These are phyloP conservation scores for Jamesozyma hellenica DNA, from an alignment of 805 yeast genomes.

Conservation along the genomic window DNA sequence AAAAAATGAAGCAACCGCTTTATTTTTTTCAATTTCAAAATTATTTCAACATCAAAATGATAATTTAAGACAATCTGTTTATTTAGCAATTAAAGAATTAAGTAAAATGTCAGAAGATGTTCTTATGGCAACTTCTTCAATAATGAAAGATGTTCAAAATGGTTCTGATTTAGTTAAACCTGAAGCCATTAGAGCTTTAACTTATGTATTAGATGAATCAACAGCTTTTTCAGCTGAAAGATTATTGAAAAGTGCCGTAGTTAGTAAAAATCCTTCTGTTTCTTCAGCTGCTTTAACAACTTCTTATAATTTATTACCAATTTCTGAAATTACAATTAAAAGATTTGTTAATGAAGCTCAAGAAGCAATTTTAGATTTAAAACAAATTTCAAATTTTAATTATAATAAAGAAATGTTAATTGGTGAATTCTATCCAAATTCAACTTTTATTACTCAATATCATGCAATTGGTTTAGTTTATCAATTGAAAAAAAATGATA, in stretches of 20 bases:
- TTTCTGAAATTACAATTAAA: slow-evolving; percentile 83
- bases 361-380: slow-evolving; percentile 58
- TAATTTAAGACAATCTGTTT: slow-evolving; percentile 83
- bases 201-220: slow-evolving; percentile 78
- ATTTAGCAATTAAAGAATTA: slow-evolving; percentile 87
- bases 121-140: slow-evolving; percentile 94
- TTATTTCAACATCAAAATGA: slow-evolving; percentile 83
- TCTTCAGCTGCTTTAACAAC: slow-evolving; percentile 92
- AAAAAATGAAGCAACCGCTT: slow-evolving; percentile 76
- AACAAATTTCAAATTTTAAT: slow-evolving; percentile 25
- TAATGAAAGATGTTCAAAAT: slow-evolving; percentile 94
- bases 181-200: slow-evolving; percentile 85
- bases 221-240: slow-evolving; percentile 93
- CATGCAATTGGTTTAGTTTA: slow-evolving; percentile 90
- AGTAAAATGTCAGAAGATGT: slow-evolving; percentile 79
- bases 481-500: slow-evolving; percentile 80
- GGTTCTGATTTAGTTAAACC: slow-evolving; percentile 83
- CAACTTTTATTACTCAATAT: slow-evolving; percentile 81
- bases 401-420: slow-evolving; percentile 7
- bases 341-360: slow-evolving; percentile 91
- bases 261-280: slow-evolving; percentile 77
- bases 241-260: slow-evolving; percentile 82
- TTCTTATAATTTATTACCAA: slow-evolving; percentile 80
- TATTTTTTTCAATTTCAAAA: slow-evolving; percentile 89
- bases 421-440: slow-evolving; percentile 45